Evolutionary conservation across 495 filamentous ascomycete genomes (phyloP).

Genomic region (Daldinia grandis): DNA sequence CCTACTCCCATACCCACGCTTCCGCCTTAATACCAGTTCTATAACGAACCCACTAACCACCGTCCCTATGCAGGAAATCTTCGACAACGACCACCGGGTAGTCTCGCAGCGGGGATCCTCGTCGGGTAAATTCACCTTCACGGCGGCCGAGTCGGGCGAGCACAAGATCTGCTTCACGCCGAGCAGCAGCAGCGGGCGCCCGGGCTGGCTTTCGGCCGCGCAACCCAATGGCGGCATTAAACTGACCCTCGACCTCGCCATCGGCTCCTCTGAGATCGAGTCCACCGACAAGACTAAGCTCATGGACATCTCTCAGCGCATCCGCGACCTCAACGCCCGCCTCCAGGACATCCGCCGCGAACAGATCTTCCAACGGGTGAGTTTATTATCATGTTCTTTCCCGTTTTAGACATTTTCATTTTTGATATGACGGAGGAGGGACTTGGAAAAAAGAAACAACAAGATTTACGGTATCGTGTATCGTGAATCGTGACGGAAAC

Average conservation of each 20-base stretch:
- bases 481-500: not conserved
- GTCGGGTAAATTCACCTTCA: slow-evolving; percentile 93
- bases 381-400: slow-evolving; percentile 46
- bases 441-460: not conserved
- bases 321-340: slow-evolving; percentile 87
- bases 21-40: not conserved
- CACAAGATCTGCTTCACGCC: slow-evolving; percentile 95
- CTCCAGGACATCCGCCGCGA: slow-evolving; percentile 90
- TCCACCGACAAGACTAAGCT: slow-evolving; percentile 94
- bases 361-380: slow-evolving; percentile 94
- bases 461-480: not conserved
- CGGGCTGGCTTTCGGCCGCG: slow-evolving; percentile 74
- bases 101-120: slow-evolving; percentile 81
- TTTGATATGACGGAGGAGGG: not conserved
- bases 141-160: slow-evolving; percentile 88
- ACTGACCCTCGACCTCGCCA: slow-evolving; percentile 88
- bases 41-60: not conserved
- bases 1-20: slow-evolving; percentile 30
- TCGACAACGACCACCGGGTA: slow-evolving; percentile 97
- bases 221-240: slow-evolving; percentile 76
- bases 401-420: not conserved
- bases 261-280: slow-evolving; percentile 94
- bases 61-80: slow-evolving; percentile 69
- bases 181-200: slow-evolving; percentile 64
- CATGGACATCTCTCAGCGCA: slow-evolving; percentile 85